Percentiles rank a stretch among this genome's conserved stretches.
phyloP scores from a whole-genome alignment of 2,329 filamentous ascomycete genomes.

The Ophiostoma himal-ulmi region DNA sequence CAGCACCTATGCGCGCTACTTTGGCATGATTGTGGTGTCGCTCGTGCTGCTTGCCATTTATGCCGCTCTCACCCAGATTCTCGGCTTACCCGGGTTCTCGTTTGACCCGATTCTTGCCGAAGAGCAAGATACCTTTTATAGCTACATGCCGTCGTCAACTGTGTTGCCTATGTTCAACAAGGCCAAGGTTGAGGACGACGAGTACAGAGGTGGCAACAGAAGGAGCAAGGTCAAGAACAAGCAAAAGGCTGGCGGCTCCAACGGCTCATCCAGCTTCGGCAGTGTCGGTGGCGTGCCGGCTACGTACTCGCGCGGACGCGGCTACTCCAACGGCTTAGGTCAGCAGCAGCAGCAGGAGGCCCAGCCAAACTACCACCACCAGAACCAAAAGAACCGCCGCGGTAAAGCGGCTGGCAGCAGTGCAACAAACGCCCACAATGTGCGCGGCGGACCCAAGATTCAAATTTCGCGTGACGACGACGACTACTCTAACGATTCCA shows the following conservation, averaged over 20 bases:
- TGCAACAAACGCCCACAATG: background rate
- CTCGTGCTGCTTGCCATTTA: constrained; percentile 47
- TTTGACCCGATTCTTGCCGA: constrained; percentile 36
- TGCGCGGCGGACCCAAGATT: constrained; percentile 23
- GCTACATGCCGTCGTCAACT: constrained; percentile 5
- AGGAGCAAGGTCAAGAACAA: background rate
- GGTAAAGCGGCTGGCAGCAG: background rate
- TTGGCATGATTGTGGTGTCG: constrained; percentile 52
- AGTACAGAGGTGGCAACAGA: constrained; percentile 29
- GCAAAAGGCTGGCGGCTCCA: constrained; percentile 22
- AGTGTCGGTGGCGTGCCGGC: constrained; percentile 27
- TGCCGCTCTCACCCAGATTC: constrained; percentile 51
- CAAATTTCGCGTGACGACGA: constrained; percentile 24
- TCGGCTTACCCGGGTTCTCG: constrained; percentile 50
- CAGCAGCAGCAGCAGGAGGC: constrained; percentile 9
- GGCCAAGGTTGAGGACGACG: constrained; percentile 47
- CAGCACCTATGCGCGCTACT: constrained; percentile 75
- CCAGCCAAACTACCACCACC: constrained; percentile 6
- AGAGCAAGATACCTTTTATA: constrained; percentile 20
- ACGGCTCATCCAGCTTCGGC: constrained; percentile 32
- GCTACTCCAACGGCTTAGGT: background rate
- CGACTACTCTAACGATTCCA: constrained; percentile 14
- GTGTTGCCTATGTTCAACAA: constrained; percentile 50
- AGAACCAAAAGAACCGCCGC: constrained; percentile 19
- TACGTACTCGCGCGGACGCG: constrained; percentile 29